phyloP scores from a whole-genome alignment of 768 basidiomycete genomes.

The Tricholoma terreum region DNA sequence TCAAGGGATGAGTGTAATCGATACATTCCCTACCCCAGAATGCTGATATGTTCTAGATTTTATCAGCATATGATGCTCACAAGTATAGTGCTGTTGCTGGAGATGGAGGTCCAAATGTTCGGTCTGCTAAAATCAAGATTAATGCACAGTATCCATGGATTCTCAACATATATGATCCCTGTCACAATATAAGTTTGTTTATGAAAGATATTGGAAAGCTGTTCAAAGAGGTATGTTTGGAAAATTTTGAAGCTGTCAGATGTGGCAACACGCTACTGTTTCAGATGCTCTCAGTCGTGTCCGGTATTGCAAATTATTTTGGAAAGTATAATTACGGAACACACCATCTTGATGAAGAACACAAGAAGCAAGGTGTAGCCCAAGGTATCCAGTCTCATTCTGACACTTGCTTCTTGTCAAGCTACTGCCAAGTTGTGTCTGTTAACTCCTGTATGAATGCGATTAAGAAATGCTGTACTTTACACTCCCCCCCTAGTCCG shows the following conservation, averaged over 20 bases:
- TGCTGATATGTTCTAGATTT: constrained; percentile 7
- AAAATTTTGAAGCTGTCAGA: neutral
- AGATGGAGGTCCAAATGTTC: constrained; percentile 27
- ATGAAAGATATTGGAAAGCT: constrained; percentile 28
- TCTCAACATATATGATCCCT: constrained; percentile 26
- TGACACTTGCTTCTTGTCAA: constrained; percentile 25
- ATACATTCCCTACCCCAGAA: no score
- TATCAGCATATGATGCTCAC: constrained; percentile 6
- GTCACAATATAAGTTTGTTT: constrained; percentile 25
- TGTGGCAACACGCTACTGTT: neutral
- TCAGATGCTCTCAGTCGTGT: constrained; percentile 20
- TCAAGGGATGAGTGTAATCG: no score
- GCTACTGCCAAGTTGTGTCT: constrained; percentile 19
- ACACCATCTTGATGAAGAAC: constrained; percentile 15
- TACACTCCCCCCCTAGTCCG: no score
- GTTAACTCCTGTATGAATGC: constrained; percentile 21
- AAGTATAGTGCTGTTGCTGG: constrained; percentile 20
- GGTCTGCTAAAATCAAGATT: constrained; percentile 14
- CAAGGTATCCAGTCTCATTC: constrained; percentile 21
- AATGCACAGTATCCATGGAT: constrained; percentile 18
- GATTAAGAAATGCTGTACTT: constrained; percentile 20
- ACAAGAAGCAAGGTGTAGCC: constrained; percentile 13
- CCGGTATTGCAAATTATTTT: constrained; percentile 24
- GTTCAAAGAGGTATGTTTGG: constrained; percentile 22
- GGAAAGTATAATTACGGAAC: constrained; percentile 26